phyloP scores from a whole-genome alignment of 495 filamentous ascomycete species.

The Penicillium taxi region DNA sequence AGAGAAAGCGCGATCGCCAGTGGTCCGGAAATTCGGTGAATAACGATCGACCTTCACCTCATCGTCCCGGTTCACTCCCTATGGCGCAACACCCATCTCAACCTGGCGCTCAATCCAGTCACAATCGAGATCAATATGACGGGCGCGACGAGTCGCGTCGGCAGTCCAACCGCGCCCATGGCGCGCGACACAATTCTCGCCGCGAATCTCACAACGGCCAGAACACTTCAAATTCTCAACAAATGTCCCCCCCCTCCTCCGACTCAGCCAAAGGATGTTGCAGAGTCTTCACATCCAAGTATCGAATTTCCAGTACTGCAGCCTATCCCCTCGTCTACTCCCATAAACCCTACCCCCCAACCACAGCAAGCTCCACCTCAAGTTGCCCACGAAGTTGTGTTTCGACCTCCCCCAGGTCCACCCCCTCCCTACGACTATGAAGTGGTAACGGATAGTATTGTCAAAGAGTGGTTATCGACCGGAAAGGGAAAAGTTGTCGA shows the following conservation, averaged over 20 bases:
- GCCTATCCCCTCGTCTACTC: constrained; percentile 21
- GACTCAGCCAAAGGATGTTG: constrained; percentile 18
- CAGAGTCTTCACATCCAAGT: constrained; percentile 21
- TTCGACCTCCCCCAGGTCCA: constrained; percentile 14
- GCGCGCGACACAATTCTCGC: constrained; percentile 27
- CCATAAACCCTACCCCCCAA: constrained; percentile 14
- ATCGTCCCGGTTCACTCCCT: constrained; percentile 52
- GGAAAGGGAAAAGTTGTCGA: constrained; percentile 42
- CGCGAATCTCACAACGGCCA: constrained; percentile 26
- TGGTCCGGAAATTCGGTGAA: constrained; percentile 42
- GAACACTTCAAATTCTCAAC: constrained; percentile 26
- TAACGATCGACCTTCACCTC: constrained; percentile 56
- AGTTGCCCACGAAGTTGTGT: constrained; percentile 11
- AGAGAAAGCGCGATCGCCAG: constrained; percentile 52
- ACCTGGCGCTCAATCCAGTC: constrained; percentile 27
- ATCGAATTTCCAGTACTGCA: constrained; percentile 13
- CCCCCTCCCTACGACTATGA: constrained; percentile 48
- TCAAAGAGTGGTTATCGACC: constrained; percentile 42
- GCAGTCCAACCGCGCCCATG: constrained; percentile 35
- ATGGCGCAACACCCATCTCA: constrained; percentile 56
- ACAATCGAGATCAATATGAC: constrained; percentile 36
- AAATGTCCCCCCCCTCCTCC: constrained; percentile 34
- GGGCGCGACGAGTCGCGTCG: constrained; percentile 38
- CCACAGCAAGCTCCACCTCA: constrained; percentile 20
- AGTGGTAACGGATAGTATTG: constrained; percentile 42